Evolutionary conservation across 2,329 filamentous ascomycete species (phyloP), one percentile per base, ranked within the genome.

Genomic region (Pseudodiploospora longispora): DNA sequence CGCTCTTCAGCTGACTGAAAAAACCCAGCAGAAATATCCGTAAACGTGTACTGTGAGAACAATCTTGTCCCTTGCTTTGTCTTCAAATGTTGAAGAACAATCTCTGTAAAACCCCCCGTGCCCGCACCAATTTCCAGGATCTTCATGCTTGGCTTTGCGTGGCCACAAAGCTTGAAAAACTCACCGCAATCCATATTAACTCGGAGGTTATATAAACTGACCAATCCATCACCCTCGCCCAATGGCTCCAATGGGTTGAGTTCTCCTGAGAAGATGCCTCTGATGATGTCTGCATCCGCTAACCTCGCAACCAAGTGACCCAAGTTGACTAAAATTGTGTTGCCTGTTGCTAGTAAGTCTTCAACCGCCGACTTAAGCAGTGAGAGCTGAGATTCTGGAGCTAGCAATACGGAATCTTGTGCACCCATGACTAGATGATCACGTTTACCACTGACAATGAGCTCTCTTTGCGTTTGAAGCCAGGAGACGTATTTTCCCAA

Each of bases 71-170:
- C 33, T 1, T 38, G 27, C 2, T 41, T 38, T 5, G 40, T 44
- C 1, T 36, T 35, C 7, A 47, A 30, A 5, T 38, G 29, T 6
- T 44, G 12, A 5, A 51, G n/a, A 10, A 70, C 50, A 3, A 31
- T 36, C 5, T 56, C 50, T 0, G 58, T 46, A 10, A 35, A 40
- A 10, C 57, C 60, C 3, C 66, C 68, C 4, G 64, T 67, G 3
- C 70, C 70, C 10, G 62, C 66, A 9, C 68, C 67, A 10, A 66
- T 53, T 29, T 57, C 53, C n/a, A 50, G 28, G 2, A 50, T 27
- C 29, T 32, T 48, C 40, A 52, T 39, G 9, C 29, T 47, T 9
- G 49, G 49, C 27, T 47, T 41, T 10, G 27, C 10, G 33, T 52
- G 46, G 19, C 34, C 32, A 34, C 39, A 36, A 27, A 44, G 41